phyloP scores from a whole-genome alignment of 257 asterid genomes.

The Verbascum thapsus region DNA sequence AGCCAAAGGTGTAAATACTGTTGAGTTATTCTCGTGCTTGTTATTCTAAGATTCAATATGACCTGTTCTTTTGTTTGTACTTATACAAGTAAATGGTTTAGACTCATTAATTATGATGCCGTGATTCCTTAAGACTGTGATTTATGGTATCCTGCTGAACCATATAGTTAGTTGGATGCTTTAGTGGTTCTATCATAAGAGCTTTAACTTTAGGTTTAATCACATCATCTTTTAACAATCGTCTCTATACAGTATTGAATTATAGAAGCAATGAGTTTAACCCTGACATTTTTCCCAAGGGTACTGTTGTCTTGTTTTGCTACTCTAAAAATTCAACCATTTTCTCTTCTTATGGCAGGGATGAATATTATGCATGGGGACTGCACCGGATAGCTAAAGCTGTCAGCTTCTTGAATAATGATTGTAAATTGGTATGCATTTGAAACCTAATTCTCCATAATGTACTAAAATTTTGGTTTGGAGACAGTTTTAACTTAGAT shows the following conservation, averaged over 20 bases:
- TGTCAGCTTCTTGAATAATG: slow-evolving; percentile 97
- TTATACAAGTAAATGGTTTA: slow-evolving; percentile 3
- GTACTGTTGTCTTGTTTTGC: slow-evolving; percentile 28
- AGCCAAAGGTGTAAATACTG: slow-evolving; percentile 69
- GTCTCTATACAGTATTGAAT: slow-evolving; percentile 9
- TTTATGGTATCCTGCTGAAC: neutral
- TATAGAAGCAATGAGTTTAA: neutral
- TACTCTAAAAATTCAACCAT: slow-evolving; percentile 18
- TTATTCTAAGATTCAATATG: slow-evolving; percentile 28
- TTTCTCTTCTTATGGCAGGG: slow-evolving; percentile 56
- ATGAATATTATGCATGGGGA: slow-evolving; percentile 97
- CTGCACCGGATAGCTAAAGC: slow-evolving; percentile 98
- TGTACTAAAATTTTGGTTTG: slow-evolving; percentile 25
- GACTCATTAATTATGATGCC: slow-evolving; percentile 7
- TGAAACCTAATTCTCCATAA: slow-evolving; percentile 14
- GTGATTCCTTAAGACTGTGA: slow-evolving; percentile 28
- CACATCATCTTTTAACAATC: slow-evolving; percentile 7
- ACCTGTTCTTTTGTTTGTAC: slow-evolving; percentile 16
- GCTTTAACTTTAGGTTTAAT: neutral
- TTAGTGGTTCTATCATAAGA: slow-evolving; percentile 13
- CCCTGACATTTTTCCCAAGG: slow-evolving; percentile 23
- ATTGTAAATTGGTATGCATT: slow-evolving; percentile 86
- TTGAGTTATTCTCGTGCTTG: slow-evolving; percentile 27
- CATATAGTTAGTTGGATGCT: slow-evolving; percentile 10
- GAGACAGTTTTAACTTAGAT: slow-evolving; percentile 24